phyloP scores from a whole-genome alignment of 2,329 filamentous ascomycete species.

The Tricladium varicosporioides region DNA sequence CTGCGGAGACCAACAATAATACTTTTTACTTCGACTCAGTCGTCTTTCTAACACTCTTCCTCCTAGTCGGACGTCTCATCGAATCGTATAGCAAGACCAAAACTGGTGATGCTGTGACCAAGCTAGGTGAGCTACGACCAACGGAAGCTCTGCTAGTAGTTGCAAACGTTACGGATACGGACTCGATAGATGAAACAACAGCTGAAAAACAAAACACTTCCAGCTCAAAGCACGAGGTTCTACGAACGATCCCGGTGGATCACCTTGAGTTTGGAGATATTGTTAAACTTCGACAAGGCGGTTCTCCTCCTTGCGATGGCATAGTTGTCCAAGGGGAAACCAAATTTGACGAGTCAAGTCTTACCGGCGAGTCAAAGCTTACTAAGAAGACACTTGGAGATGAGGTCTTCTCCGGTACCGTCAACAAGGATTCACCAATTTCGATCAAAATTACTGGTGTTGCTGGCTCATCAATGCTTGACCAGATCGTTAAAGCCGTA shows the following conservation, averaged over 20 bases:
- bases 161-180: conserved; percentile 26
- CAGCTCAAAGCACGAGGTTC: conserved; percentile 5
- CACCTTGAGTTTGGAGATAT: conserved; percentile 69
- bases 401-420: conserved; percentile 67
- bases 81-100: conserved; percentile 92
- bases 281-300: conserved; percentile 74
- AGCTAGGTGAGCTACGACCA: conserved; percentile 74
- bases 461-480: conserved; percentile 71
- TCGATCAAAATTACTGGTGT: conserved; percentile 62
- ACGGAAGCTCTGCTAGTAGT: conserved; percentile 71
- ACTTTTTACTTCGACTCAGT: conserved; percentile 87
- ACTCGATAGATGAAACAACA: conserved; percentile 5
- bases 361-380: conserved; percentile 75
- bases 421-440: conserved; percentile 67
- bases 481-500: conserved; percentile 75
- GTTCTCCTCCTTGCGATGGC: conserved; percentile 84
- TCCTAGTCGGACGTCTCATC: conserved; percentile 70
- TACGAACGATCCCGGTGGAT: conserved; percentile 43
- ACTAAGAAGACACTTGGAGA: conserved; percentile 64
- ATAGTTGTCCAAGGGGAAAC: conserved; percentile 59
- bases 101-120: conserved; percentile 81
- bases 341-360: conserved; percentile 83
- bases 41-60: conserved; percentile 85
- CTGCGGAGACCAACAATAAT: conserved; percentile 42
- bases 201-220: conserved; percentile 4